These are phyloP conservation scores for Fusarium neocosmosporiellum DNA, from an alignment of 2,329 filamentous ascomycete species.

Conservation along the genomic window DNA sequence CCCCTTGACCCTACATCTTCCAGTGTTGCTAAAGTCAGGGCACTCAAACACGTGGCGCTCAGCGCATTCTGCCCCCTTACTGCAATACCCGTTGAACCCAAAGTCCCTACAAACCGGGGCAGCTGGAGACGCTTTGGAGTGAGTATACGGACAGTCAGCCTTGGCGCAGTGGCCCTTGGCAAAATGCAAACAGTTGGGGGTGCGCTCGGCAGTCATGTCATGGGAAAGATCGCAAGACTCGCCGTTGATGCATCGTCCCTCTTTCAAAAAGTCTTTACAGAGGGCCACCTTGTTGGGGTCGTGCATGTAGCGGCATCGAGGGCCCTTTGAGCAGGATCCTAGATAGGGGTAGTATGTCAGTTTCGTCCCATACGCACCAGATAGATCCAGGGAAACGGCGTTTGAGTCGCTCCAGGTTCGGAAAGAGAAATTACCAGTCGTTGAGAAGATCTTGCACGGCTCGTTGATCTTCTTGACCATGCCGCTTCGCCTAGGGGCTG, in stretches of 20 bases:
- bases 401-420: constrained; percentile 38
- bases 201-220: constrained; percentile 83
- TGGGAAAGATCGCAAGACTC: constrained; percentile 91
- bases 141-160: constrained; percentile 84
- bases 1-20: constrained; percentile 81
- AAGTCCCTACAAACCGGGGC: constrained; percentile 88
- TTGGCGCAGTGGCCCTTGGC: constrained; percentile 92
- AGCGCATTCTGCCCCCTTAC: constrained; percentile 79
- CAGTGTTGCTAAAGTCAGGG: constrained; percentile 93
- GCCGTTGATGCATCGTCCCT: constrained; percentile 80
- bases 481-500: constrained; percentile 58
- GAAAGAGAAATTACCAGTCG: constrained; percentile 72
- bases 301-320: constrained; percentile 83
- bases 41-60: constrained; percentile 93
- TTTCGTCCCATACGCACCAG: constrained; percentile 55
- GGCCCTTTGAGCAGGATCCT: constrained; percentile 90
- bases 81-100: constrained; percentile 88
- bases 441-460: constrained; percentile 78
- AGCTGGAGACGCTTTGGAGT: constrained; percentile 80
- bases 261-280: constrained; percentile 88
- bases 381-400: constrained; percentile 33
- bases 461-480: constrained; percentile 75
- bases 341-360: constrained; percentile 55
- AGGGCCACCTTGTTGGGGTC: constrained; percentile 88
- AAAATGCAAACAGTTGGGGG: constrained; percentile 90